Percentiles rank a stretch among this genome's conserved stretches.
Conservation (phyloP, 1,284 basidiomycete species). For the Calocybe gambosa region DNA sequence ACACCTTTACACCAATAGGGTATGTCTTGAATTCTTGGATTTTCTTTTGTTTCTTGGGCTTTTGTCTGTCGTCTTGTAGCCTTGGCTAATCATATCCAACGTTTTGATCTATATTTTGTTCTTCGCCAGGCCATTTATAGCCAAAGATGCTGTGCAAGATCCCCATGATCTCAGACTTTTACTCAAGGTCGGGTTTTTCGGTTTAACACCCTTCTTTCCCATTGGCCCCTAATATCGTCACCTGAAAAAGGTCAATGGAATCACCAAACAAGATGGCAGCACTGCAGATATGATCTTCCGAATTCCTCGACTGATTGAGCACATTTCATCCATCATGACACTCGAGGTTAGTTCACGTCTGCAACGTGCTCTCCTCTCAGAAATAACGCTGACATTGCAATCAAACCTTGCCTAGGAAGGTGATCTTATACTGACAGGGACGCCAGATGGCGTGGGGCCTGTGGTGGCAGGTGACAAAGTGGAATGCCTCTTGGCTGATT, state of each 20-base stretch:
- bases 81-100: not conserved
- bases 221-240: no score
- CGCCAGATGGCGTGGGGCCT: slow-evolving; percentile 86
- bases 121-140: slow-evolving; percentile 65
- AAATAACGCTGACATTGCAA: not conserved
- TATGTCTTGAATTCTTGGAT: slow-evolving; percentile 23
- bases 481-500: slow-evolving; percentile 65
- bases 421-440: slow-evolving; percentile 85
- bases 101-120: not conserved
- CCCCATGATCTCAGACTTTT: slow-evolving; percentile 72
- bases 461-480: slow-evolving; percentile 75
- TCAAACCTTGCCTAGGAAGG: slow-evolving; percentile 56
- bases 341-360: slow-evolving; percentile 61
- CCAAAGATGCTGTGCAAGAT: slow-evolving; percentile 66
- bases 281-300: slow-evolving; percentile 92
- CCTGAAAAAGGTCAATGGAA: slow-evolving; percentile 88
- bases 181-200: slow-evolving; percentile 52
- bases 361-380: not conserved
- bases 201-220: not conserved
- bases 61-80: slow-evolving; percentile 4
- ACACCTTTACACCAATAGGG: slow-evolving; percentile 85
- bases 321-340: slow-evolving; percentile 93
- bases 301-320: slow-evolving; percentile 86
- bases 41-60: slow-evolving; percentile 1
- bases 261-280: slow-evolving; percentile 78